Percentiles rank a stretch among this genome's conserved stretches.
Conservation (phyloP, 495 filamentous ascomycete species). For the Hypoxylon cercidicola region DNA sequence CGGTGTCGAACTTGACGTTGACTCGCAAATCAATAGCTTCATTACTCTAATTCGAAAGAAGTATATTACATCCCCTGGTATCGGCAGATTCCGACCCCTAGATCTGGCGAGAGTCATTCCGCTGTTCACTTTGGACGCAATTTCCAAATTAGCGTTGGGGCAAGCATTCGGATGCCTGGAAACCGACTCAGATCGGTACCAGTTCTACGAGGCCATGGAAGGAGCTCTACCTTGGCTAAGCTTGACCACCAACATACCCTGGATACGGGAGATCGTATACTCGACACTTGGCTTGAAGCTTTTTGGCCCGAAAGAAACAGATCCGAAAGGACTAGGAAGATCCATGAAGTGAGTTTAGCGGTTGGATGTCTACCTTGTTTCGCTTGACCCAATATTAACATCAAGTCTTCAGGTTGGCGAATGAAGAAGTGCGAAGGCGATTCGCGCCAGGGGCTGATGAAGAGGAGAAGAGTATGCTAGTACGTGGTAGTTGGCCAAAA, state of each 20-base stretch:
- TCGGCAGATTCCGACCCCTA: constrained; percentile 33
- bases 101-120: constrained; percentile 49
- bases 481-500: not conserved
- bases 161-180: constrained; percentile 60
- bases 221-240: constrained; percentile 43
- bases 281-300: constrained; percentile 63
- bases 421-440: constrained; percentile 29
- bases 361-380: not conserved
- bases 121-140: constrained; percentile 57
- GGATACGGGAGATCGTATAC: constrained; percentile 63
- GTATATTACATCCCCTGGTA: constrained; percentile 40
- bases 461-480: not conserved
- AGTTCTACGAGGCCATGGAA: not conserved
- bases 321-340: constrained; percentile 53
- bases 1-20: constrained; percentile 55
- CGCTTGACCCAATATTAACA: not conserved
- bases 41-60: constrained; percentile 50
- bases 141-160: constrained; percentile 60
- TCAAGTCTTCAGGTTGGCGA: not conserved
- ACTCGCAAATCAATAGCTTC: constrained; percentile 50
- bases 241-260: constrained; percentile 61
- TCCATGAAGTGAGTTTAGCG: not conserved
- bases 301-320: constrained; percentile 65
- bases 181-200: constrained; percentile 60
- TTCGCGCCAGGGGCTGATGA: constrained; percentile 1